phyloP scores from a whole-genome alignment of 371 early-diverging fungal species.

The Homolaphlyctis polyrhiza region DNA sequence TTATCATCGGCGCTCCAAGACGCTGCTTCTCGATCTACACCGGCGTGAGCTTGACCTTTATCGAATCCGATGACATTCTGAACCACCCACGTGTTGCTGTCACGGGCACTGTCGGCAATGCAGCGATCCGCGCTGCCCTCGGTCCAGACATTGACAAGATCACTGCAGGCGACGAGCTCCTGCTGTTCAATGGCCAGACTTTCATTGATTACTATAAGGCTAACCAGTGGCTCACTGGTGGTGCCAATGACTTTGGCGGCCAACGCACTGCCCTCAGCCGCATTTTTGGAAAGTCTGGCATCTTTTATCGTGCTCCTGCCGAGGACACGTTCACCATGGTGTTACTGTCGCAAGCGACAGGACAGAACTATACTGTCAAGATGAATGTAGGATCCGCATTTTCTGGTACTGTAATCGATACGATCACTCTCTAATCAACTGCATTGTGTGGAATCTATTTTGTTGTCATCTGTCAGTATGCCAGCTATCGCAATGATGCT shows the following conservation, averaged over 20 bases:
- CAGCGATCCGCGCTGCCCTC: not conserved
- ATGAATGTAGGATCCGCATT: too few species aligned
- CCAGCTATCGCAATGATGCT: not conserved
- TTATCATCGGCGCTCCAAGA: too few species aligned
- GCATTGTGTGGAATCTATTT: too few species aligned
- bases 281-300: not conserved
- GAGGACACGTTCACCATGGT: not conserved
- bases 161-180: constrained; percentile 2
- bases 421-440: too few species aligned
- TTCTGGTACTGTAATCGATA: too few species aligned
- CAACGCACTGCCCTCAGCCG: not conserved
- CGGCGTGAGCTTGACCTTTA: not conserved
- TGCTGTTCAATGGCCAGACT: not conserved
- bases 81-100: not conserved
- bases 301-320: not conserved
- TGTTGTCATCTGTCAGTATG: too few species aligned
- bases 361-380: too few species aligned
- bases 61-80: not conserved
- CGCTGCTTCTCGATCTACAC: constrained; percentile 1
- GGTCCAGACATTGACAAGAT: not conserved
- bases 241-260: constrained; percentile 4
- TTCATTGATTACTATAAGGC: not conserved
- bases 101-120: not conserved
- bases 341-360: not conserved
- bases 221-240: not conserved